phyloP scores from a whole-genome alignment of 345 rosid genomes.

The Cardamine chenopodiifolia region DNA sequence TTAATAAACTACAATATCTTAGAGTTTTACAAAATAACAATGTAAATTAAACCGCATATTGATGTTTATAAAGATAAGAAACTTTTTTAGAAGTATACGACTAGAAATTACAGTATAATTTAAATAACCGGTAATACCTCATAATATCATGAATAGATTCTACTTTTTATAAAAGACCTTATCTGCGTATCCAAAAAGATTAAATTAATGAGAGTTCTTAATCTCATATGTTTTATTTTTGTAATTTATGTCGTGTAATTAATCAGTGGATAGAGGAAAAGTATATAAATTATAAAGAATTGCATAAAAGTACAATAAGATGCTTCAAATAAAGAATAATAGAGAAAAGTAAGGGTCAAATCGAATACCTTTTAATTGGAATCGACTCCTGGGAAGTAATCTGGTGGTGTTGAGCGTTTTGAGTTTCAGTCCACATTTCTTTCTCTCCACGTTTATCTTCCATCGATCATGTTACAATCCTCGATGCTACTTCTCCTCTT shows the following conservation, averaged over 20 bases:
- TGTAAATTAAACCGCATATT: not conserved
- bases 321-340: not conserved
- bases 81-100: not conserved
- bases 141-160: not conserved
- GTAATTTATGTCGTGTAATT: not conserved
- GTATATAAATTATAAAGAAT: not conserved
- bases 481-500: not conserved
- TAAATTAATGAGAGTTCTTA: not conserved
- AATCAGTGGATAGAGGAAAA: not conserved
- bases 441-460: not conserved
- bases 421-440: not conserved
- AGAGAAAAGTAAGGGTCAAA: conserved; percentile 35
- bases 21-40: not conserved
- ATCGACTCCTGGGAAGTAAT: conserved; percentile 3
- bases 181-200: conserved; percentile 3
- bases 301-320: not conserved
- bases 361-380: conserved; percentile 38
- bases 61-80: not conserved
- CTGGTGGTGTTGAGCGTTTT: not conserved
- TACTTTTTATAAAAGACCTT: not conserved
- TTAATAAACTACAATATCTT: not conserved
- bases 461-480: not conserved
- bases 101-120: not conserved
- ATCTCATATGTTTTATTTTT: not conserved
- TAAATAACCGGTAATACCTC: not conserved